Conservation (phyloP, 495 filamentous ascomycete genomes). For the Aspergillus taichungensis region DNA sequence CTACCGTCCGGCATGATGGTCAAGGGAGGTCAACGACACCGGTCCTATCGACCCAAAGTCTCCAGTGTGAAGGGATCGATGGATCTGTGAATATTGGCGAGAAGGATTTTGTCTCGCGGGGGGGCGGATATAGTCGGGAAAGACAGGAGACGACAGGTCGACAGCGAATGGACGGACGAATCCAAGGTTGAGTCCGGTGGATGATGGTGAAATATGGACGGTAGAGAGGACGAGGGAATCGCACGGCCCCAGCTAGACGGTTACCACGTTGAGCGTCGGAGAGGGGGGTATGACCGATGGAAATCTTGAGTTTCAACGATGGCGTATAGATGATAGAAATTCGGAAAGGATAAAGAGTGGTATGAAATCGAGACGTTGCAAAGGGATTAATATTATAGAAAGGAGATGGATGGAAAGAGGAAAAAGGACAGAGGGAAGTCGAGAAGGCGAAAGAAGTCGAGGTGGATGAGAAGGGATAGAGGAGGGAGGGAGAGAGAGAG, state of each 20-base stretch:
- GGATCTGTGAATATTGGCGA: background rate
- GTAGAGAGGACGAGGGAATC: constrained; percentile 12
- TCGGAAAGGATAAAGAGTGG: constrained; percentile 1
- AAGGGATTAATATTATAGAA: background rate
- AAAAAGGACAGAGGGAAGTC: constrained; percentile 9
- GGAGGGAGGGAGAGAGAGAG: constrained; percentile 4
- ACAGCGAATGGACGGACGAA: background rate
- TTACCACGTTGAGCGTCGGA: constrained; percentile 21
- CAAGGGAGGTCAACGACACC: constrained; percentile 15
- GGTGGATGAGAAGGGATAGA: background rate
- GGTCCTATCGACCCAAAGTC: constrained; percentile 3
- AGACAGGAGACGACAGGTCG: background rate
- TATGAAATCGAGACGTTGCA: constrained; percentile 4
- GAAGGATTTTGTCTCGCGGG: no score
- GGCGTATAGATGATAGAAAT: no score
- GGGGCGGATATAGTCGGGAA: background rate
- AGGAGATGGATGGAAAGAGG: constrained; percentile 7
- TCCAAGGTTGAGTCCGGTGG: constrained; percentile 3
- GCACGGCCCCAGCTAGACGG: constrained; percentile 24
- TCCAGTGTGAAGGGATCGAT: constrained; percentile 12
- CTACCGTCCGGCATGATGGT: constrained; percentile 35
- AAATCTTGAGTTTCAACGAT: no score
- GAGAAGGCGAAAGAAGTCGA: background rate
- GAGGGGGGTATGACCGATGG: no score
- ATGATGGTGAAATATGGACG: constrained; percentile 15